Base-by-base conservation (phyloP, 164 flowering plant species). In the Kalanchoe fedtschenkoi region DNA sequence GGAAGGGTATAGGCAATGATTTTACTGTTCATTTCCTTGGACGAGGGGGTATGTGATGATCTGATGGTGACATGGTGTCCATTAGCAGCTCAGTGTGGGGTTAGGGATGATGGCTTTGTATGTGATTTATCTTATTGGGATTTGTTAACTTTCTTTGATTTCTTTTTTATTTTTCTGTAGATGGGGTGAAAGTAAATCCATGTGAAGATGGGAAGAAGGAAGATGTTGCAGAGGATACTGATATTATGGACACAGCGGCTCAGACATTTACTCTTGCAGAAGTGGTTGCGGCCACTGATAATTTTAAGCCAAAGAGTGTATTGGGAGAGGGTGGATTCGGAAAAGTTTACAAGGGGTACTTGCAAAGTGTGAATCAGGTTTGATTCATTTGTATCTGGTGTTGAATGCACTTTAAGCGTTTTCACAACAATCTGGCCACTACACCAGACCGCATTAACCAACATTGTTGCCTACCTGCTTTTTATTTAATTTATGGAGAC, bases 261-360 rank as follows among this genome's bases (percentile, higher is more conserved):
- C 30, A 41, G 16, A 61, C 51, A 39, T 61, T 61, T 61, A 61
- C 46, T 0, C 44, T 61, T 61, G 17, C 22, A 37, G 63, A 61
- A 41, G 46, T 61, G 1, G 63, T 6, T 4, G 33, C 10, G 38
- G 47, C 63, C 14, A 61, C 63, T 2, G 63, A 42, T 38, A 61
- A 38, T 17, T 61, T 61, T 29, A 61, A 42, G 22, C 19, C 46
- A 15, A 51, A 61, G 33, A 37, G 63, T 61, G 38, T 34, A n/a
- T 37, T 61, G 33, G 63, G 61, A 22, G 30, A 33, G 16, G 61
- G 61, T 0, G 61, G 61, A 19, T 58, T 58, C 16, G 61, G 61
- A 34, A 58, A 58, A 58, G 61, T 58, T 58, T 58, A 58, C 17
- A 58, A 58, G 42, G 61, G 61, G n/a, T 39, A 38, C 33, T 61